Conservation (phyloP, 192 early-diverging fungal species). For the Chytriomyces sp. region DNA sequence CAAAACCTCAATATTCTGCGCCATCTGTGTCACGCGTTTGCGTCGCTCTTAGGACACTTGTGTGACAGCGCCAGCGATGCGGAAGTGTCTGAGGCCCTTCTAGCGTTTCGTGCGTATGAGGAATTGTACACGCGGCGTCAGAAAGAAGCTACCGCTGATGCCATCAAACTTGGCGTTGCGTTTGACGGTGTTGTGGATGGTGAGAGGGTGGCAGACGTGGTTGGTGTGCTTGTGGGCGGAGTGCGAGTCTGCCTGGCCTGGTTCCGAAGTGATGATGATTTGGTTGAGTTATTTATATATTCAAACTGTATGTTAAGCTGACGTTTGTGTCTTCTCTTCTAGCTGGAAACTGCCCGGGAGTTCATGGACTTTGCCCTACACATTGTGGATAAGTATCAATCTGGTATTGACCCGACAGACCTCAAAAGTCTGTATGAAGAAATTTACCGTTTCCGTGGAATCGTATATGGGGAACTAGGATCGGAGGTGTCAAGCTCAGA, state of each 20-base stretch:
- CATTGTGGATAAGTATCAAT: slow-evolving; percentile 13
- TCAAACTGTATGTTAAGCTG: background rate
- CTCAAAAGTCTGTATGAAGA: background rate
- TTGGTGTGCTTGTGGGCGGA: slow-evolving; percentile 47
- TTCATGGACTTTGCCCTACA: slow-evolving; percentile 50
- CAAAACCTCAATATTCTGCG: slow-evolving; percentile 53
- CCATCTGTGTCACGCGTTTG: slow-evolving; percentile 52
- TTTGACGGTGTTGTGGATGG: slow-evolving; percentile 25
- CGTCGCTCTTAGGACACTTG: slow-evolving; percentile 38
- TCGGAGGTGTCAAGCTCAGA: slow-evolving; percentile 39
- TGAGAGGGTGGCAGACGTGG: slow-evolving; percentile 48
- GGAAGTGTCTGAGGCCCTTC: slow-evolving; percentile 47
- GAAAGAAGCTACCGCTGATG: slow-evolving; percentile 18
- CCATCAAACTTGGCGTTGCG: background rate
- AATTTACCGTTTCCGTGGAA: slow-evolving; percentile 33
- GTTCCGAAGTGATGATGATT: slow-evolving; percentile 38
- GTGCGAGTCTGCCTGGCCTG: slow-evolving; percentile 35
- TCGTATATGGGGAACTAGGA: slow-evolving; percentile 49
- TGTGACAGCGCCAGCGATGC: slow-evolving; percentile 45
- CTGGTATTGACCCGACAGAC: background rate
- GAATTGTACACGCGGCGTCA: slow-evolving; percentile 45
- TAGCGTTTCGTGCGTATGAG: slow-evolving; percentile 39
- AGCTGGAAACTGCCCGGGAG: slow-evolving; percentile 38
- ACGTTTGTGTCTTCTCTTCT: background rate
- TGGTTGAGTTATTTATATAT: slow-evolving; percentile 27